Conservation (phyloP, 768 basidiomycete genomes). For the Mycena sanguinolenta region DNA sequence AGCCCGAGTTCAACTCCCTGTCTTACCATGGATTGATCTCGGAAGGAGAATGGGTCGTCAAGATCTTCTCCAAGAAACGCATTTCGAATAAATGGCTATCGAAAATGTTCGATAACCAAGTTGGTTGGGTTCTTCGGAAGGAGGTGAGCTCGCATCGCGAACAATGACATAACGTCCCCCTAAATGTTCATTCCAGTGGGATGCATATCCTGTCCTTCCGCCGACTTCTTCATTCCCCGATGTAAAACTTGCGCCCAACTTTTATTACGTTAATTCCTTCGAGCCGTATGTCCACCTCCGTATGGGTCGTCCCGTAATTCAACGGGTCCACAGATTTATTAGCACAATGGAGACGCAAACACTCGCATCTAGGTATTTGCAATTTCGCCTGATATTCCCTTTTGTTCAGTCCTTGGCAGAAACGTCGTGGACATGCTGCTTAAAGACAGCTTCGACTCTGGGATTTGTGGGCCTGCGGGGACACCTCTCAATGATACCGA, state of each 20-base stretch:
- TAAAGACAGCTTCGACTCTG: conserved; percentile 75
- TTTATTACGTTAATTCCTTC: conserved; percentile 94
- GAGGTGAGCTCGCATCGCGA: conserved; percentile 59
- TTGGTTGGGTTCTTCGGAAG: conserved; percentile 88
- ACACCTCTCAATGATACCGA: conserved; percentile 11
- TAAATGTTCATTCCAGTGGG: conserved; percentile 65
- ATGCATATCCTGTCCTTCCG: conserved; percentile 81
- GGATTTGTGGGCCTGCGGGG: conserved; percentile 68
- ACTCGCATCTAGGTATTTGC: conserved; percentile 63
- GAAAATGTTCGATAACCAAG: conserved; percentile 71
- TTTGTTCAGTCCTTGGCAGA: conserved; percentile 40
- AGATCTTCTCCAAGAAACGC: conserved; percentile 83
- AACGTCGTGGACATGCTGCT: conserved; percentile 87
- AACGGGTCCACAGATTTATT: conserved; percentile 67
- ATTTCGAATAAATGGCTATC: conserved; percentile 80
- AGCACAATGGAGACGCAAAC: conserved; percentile 97
- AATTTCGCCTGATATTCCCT: too few relatives aligned
- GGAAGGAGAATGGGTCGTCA: conserved; percentile 79
- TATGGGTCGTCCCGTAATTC: conserved; percentile 16
- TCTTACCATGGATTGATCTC: conserved; percentile 79
- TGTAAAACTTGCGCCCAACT: conserved; percentile 78
- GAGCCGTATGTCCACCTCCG: conserved; percentile 75
- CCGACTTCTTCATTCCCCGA: conserved; percentile 81
- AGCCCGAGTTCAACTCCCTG: conserved; percentile 89
- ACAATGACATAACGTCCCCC: neutral